Conservation (phyloP, 768 basidiomycete genomes). For the Leccinum subgranulosum region DNA sequence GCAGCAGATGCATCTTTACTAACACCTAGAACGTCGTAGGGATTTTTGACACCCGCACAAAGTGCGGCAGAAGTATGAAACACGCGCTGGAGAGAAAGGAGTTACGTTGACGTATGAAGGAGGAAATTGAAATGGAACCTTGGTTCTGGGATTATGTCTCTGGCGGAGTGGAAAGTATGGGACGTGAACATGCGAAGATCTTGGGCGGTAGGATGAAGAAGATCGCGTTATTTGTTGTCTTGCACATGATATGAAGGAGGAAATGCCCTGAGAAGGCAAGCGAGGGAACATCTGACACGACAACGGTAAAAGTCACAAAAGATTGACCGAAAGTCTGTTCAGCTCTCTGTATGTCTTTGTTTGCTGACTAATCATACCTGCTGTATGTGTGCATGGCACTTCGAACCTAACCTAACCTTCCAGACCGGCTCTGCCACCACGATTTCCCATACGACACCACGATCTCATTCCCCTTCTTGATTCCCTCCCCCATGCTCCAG, state of each 20-base stretch:
- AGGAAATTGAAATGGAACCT: slow-evolving; percentile 34
- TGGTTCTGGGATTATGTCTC: slow-evolving; percentile 30
- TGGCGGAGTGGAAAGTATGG: slow-evolving; percentile 14
- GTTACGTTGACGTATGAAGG: slow-evolving; percentile 17
- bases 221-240: slow-evolving; percentile 33
- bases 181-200: slow-evolving; percentile 33
- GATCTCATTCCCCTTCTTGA: slow-evolving; percentile 81
- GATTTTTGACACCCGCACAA: slow-evolving; percentile 65
- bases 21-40: slow-evolving; percentile 90
- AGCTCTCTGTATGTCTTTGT: slow-evolving; percentile 12
- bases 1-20: slow-evolving; percentile 74
- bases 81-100: slow-evolving; percentile 48
- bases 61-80: slow-evolving; percentile 67
- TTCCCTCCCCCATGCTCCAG: slow-evolving; percentile 55
- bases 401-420: background rate
- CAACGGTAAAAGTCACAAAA: background rate
- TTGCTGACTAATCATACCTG: slow-evolving; percentile 21
- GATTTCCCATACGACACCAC: slow-evolving; percentile 85
- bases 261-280: slow-evolving; percentile 46
- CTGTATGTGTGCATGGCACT: background rate
- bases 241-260: slow-evolving; percentile 53
- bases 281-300: slow-evolving; percentile 47
- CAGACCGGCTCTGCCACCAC: slow-evolving; percentile 63
- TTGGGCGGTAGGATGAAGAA: slow-evolving; percentile 38
- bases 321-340: background rate